Conservation (phyloP, 1,284 basidiomycete species). For the Ceratobasidium sp. region DNA sequence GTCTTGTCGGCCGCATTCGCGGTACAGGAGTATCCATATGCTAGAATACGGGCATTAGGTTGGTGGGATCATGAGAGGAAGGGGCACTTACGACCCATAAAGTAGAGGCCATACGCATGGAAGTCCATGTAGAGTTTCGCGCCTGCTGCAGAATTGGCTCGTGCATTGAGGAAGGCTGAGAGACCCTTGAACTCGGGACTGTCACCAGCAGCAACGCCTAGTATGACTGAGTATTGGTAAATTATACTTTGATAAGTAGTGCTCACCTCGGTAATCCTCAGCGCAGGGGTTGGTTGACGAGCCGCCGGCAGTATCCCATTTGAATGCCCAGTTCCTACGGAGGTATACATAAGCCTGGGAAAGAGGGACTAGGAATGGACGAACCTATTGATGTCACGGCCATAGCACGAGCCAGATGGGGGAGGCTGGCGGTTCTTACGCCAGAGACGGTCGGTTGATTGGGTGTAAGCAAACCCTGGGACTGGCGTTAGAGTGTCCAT, state of each 20-base stretch:
- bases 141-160: slow-evolving; percentile 27
- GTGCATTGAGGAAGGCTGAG: slow-evolving; percentile 17
- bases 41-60: slow-evolving; percentile 5
- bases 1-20: slow-evolving; percentile 29
- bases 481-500: not conserved
- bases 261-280: slow-evolving; percentile 32
- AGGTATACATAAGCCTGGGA: not conserved
- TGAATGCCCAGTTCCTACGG: slow-evolving; percentile 29
- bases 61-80: not conserved
- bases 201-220: slow-evolving; percentile 23
- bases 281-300: slow-evolving; percentile 33
- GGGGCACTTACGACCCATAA: slow-evolving; percentile 25
- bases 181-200: slow-evolving; percentile 33
- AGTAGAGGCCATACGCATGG: slow-evolving; percentile 29
- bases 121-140: slow-evolving; percentile 35
- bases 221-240: not conserved
- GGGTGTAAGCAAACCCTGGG: slow-evolving; percentile 34
- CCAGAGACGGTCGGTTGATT: slow-evolving; percentile 32
- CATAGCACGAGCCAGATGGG: slow-evolving; percentile 27
- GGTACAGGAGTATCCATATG: slow-evolving; percentile 29
- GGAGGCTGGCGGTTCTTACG: slow-evolving; percentile 38
- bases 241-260: not conserved
- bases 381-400: slow-evolving; percentile 38
- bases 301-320: slow-evolving; percentile 36
- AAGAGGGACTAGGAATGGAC: too few relatives aligned